These are phyloP conservation scores for Lonicera japonica DNA, from an alignment of 129 eudicot species.

Conservation along the genomic window DNA sequence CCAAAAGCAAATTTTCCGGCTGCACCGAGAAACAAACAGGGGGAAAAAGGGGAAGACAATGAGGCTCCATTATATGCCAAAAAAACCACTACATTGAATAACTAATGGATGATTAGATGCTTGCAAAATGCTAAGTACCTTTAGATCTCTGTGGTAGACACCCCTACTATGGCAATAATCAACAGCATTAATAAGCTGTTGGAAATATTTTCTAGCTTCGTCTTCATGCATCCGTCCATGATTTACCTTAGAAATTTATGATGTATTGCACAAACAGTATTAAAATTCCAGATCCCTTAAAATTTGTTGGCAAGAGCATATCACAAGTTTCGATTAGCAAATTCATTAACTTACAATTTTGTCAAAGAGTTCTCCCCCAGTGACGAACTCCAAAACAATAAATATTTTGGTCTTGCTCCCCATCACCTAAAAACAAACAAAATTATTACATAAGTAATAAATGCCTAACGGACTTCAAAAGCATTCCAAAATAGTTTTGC, in stretches of 20 bases:
- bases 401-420: slow-evolving; percentile 93
- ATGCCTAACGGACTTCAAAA: no score
- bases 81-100: not conserved
- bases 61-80: not conserved
- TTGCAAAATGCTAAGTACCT: slow-evolving; percentile 35
- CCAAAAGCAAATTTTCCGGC: slow-evolving; percentile 94
- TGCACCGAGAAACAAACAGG: slow-evolving; percentile 20
- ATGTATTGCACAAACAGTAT: not conserved
- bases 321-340: not conserved
- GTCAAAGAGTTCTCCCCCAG: slow-evolving; percentile 98
- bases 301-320: not conserved
- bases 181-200: slow-evolving; percentile 90
- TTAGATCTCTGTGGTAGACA: slow-evolving; percentile 89
- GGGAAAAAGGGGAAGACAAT: not conserved
- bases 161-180: slow-evolving; percentile 99
- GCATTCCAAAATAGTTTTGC: no score
- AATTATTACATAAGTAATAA: slow-evolving; percentile 2
- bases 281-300: no score
- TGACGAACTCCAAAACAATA: slow-evolving; percentile 82
- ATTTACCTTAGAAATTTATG: slow-evolving; percentile 43
- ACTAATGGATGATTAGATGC: slow-evolving; percentile 5
- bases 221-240: slow-evolving; percentile 93
- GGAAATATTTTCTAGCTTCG: slow-evolving; percentile 92
- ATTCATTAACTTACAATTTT: slow-evolving; percentile 68
- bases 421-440: slow-evolving; percentile 64